A percentile compares a stretch with the other conserved stretches of the same genome.
Evolutionary conservation across 371 early-diverging fungal species (phyloP).

Genomic region (Mortierella sp.): DNA sequence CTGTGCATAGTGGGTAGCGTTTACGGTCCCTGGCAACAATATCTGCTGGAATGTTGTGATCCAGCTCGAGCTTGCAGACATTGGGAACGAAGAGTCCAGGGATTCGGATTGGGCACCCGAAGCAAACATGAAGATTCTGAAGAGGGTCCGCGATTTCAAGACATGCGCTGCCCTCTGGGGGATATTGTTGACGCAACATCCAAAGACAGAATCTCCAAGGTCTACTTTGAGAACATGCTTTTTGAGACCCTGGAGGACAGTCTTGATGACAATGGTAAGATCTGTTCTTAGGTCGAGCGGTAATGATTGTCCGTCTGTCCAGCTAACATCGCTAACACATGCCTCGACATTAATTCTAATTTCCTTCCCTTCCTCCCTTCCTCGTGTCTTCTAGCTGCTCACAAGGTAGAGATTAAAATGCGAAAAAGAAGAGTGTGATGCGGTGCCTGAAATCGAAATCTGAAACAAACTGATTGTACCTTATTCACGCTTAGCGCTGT

Average conservation of each 20-base stretch:
- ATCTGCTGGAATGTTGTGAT: slow-evolving; percentile 19
- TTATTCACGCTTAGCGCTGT: not conserved
- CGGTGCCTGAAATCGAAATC: no score
- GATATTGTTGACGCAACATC: slow-evolving; percentile 27
- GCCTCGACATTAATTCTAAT: no score
- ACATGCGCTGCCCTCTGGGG: slow-evolving; percentile 16
- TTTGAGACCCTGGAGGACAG: slow-evolving; percentile 39
- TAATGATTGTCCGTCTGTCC: no score
- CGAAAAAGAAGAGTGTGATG: no score
- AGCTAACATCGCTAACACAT: no score
- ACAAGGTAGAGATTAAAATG: not conserved
- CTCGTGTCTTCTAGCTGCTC: not conserved
- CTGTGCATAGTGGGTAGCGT: slow-evolving; percentile 13
- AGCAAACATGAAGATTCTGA: slow-evolving; percentile 7
- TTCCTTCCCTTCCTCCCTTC: no score
- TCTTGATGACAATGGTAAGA: slow-evolving; percentile 39
- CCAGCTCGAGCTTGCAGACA: not conserved
- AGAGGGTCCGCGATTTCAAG: slow-evolving; percentile 7
- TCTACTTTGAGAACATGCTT: slow-evolving; percentile 35
- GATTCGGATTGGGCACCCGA: slow-evolving; percentile 35
- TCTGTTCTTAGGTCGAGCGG: no score
- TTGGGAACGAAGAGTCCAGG: slow-evolving; percentile 1
- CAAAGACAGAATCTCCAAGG: slow-evolving; percentile 25
- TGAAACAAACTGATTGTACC: not conserved
- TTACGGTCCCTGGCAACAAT: slow-evolving; percentile 15